Evolutionary conservation across 805 yeast genomes (phyloP), one percentile per base, ranked within the genome.

Genomic region (Zygoascus ofunaensis): DNA sequence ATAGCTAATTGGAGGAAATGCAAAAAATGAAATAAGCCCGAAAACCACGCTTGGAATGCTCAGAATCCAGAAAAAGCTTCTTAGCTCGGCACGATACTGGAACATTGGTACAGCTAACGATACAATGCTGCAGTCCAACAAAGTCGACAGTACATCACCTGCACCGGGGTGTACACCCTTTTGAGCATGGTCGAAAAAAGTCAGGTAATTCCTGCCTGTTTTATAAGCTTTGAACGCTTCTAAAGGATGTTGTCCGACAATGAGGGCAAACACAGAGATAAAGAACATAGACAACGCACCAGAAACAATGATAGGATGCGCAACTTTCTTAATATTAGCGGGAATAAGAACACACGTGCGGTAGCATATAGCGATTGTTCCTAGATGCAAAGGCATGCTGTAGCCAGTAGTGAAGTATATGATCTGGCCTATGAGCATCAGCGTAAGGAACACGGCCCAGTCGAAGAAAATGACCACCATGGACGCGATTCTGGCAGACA

Each of bases 111-210:
- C 63, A 19, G 89, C 74, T 36, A 84, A 66, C 1, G 90, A 75
- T 1, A 82, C 87, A 60, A 84, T 84, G 1, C 87, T 76, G 5
- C 82, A 72, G 55, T 83, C 92, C 82, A 84, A 79, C 51, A 83
- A 60, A 0, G 87, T 73, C 4, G 79, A 59, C 34, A 84, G 68
- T 15, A 84, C 67, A 56, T 84, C 94, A 2, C 94, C 94, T 12
- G 89, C 84, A 0, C 94, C 94, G 0, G 94, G 92, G 73, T 77
- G 72, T 18, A 61, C 57, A 18, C 55, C 55, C 42, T 49, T 48
- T 20, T 49, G 35, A 39, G 42, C 21, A 21, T 23, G 12, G 52
- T 72, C 72, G 59, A 82, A 80, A 22, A 84, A 66, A 45, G 71
- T 63, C 37, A 80, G 58, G 55, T 84, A 84, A 12, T 69, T 81